phyloP scores from a whole-genome alignment of 1,139 yeast genomes.

The Suhomyces guaymorum region DNA sequence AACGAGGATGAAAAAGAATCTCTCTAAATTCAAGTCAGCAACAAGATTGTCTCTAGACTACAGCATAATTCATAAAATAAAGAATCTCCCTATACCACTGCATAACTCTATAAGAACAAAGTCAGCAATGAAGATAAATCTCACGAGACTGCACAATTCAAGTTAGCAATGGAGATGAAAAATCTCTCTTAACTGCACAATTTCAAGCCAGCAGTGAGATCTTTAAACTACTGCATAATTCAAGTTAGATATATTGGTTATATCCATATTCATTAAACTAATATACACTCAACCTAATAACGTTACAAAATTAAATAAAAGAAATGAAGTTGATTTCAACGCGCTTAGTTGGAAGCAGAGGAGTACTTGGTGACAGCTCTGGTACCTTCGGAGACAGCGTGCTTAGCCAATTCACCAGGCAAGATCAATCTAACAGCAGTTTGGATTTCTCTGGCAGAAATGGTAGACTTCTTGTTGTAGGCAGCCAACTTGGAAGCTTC shows the following conservation, averaged over 20 bases:
- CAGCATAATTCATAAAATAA: too few relatives aligned
- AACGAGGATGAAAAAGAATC: neutral
- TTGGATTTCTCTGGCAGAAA: conserved; percentile 98
- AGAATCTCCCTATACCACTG: too few relatives aligned
- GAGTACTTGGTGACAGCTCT: conserved; percentile 99
- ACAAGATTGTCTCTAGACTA: too few relatives aligned
- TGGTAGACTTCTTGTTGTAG: conserved; percentile 98
- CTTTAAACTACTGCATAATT: neutral
- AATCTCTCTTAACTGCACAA: neutral
- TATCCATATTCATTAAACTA: conserved; percentile 19
- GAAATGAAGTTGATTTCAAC: conserved; percentile 14
- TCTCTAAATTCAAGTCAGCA: too few relatives aligned
- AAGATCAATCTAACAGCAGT: conserved; percentile 98
- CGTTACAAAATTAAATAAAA: conserved; percentile 17
- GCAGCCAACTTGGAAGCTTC: conserved; percentile 99
- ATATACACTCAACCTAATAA: conserved; percentile 21
- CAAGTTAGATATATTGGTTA: conserved; percentile 9
- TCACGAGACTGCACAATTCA: too few relatives aligned
- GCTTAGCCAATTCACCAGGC: conserved; percentile 99
- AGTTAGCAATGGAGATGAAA: too few relatives aligned
- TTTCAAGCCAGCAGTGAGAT: neutral
- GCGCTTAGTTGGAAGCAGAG: conserved; percentile 65
- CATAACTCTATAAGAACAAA: too few relatives aligned
- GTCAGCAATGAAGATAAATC: too few relatives aligned
- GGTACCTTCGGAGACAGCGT: conserved; percentile 99